Percentiles rank a stretch among this genome's conserved stretches.
Conservation (phyloP, 2,329 filamentous ascomycete genomes). For the Diplodia mutila region DNA sequence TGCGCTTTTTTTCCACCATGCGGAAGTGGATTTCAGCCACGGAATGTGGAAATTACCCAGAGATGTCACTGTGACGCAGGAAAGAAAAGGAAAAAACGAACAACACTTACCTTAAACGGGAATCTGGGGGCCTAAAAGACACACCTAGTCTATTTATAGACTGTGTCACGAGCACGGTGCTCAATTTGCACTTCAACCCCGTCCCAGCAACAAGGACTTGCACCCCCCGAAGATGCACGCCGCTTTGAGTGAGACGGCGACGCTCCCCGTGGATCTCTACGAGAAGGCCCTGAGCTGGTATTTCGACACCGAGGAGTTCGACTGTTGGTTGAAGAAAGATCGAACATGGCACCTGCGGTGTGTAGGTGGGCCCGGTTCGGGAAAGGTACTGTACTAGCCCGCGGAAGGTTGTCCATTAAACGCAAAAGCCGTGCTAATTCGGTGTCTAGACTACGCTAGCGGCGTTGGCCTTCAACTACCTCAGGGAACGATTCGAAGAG, state of each 20-base stretch:
- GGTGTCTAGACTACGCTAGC: slow-evolving; percentile 19
- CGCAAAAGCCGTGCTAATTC: not conserved
- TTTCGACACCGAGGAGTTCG: slow-evolving; percentile 17
- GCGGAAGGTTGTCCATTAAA: not conserved
- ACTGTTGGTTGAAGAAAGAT: not conserved
- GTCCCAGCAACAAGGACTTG: not conserved
- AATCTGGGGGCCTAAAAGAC: not conserved
- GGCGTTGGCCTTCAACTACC: not conserved
- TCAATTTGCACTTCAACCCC: not conserved
- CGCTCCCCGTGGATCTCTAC: slow-evolving; percentile 29
- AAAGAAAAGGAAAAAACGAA: not conserved
- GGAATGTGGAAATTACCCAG: not conserved
- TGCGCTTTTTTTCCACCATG: not conserved
- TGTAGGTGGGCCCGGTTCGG: slow-evolving; percentile 24
- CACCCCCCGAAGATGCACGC: not conserved
- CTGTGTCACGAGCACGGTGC: not conserved
- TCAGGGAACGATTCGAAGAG: not conserved
- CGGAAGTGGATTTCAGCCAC: not conserved
- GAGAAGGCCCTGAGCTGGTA: slow-evolving; percentile 29
- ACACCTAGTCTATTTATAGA: not conserved
- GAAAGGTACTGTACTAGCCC: slow-evolving; percentile 24
- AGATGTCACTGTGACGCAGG: not conserved
- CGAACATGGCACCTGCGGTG: slow-evolving; percentile 24
- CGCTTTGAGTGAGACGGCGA: not conserved
- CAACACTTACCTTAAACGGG: not conserved